Conservation (phyloP, 768 basidiomycete genomes). For the Naganishia kalamii region DNA sequence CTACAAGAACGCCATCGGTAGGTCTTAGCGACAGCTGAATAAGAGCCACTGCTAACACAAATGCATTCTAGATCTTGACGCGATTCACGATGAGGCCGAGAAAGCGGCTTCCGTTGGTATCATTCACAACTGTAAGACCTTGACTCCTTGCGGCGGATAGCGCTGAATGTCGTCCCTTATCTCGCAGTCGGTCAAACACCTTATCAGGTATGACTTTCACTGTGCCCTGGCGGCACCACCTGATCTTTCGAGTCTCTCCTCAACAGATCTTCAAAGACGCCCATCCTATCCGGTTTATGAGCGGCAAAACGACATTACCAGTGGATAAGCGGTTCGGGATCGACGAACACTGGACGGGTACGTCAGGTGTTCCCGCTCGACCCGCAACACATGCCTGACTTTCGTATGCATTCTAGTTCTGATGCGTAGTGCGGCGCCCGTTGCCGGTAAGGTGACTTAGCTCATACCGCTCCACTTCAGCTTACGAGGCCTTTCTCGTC, state of each 20-base stretch:
- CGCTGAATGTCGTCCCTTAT: neutral
- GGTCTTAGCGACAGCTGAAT: conserved; percentile 21
- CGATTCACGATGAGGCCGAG: conserved; percentile 77
- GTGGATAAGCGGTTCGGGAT: conserved; percentile 66
- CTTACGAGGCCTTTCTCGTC: neutral
- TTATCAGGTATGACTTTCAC: neutral
- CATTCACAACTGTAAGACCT: conserved; percentile 65
- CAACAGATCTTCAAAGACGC: conserved; percentile 65
- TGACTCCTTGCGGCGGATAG: conserved; percentile 47
- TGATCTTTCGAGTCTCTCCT: neutral
- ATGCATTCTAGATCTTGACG: conserved; percentile 59
- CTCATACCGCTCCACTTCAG: neutral
- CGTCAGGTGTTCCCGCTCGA: conserved; percentile 22
- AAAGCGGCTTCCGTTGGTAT: conserved; percentile 88
- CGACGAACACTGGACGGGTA: conserved; percentile 66
- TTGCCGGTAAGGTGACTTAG: conserved; percentile 21
- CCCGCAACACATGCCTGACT: neutral
- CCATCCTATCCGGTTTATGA: conserved; percentile 67
- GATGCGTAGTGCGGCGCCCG: conserved; percentile 37
- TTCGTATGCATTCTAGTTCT: conserved; percentile 25
- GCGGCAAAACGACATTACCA: conserved; percentile 68
- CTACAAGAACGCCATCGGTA: conserved; percentile 73
- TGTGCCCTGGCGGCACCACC: neutral
- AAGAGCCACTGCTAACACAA: neutral
- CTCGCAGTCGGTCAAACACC: conserved; percentile 16